Evolutionary conservation across 2,329 filamentous ascomycete genomes (phyloP), one percentile per base, ranked within the genome.

Genomic region (Nectriaceae sp.): DNA sequence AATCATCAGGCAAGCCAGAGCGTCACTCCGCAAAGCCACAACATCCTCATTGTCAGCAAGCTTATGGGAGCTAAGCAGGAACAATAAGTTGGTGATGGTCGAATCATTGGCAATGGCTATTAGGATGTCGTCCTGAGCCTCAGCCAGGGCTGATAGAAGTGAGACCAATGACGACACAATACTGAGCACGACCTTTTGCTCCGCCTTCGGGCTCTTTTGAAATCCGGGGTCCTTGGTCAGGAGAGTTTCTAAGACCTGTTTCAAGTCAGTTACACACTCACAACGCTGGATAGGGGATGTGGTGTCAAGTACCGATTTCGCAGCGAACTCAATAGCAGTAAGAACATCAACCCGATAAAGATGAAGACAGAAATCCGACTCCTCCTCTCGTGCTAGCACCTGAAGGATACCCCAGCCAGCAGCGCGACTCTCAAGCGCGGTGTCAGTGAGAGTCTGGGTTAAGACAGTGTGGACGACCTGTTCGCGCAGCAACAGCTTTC

Each of bases 401-500:
- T 78, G 76, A 44, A 88, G 70, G 54, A 87, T 84, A 11, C 80
- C 78, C 85, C 85, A 88, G n/a, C 83, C 85, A 18, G 83, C 81
- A 37, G 83, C 80, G 40, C 81, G 76, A 57, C 82, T 83, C 67
- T 87, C 83, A 44, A 85, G 71, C 48, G 75, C 81, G 31, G 77
- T 70, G 61, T 88, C 84, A 20, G 82, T 83, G 47, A 88, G 68
- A 22, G 82, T 85, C 70, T 87, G 80, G 24, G 77, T 82, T 50
- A 88, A 75, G 37, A 88, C 65, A 44, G 80, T 79, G 57, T 77
- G 78, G 37, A 88, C 83, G 55, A 88, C 74, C 65, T 86, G 82
- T 67, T 88, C 85, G 19, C 84, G 74, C 50, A 88, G 70, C 19
- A 88, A 74, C 47, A 88, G 65, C 66, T 87, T 87, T 54, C 85